Evolutionary conservation across 495 filamentous ascomycete species (phyloP).

Genomic region (Filosporella fistucella): DNA sequence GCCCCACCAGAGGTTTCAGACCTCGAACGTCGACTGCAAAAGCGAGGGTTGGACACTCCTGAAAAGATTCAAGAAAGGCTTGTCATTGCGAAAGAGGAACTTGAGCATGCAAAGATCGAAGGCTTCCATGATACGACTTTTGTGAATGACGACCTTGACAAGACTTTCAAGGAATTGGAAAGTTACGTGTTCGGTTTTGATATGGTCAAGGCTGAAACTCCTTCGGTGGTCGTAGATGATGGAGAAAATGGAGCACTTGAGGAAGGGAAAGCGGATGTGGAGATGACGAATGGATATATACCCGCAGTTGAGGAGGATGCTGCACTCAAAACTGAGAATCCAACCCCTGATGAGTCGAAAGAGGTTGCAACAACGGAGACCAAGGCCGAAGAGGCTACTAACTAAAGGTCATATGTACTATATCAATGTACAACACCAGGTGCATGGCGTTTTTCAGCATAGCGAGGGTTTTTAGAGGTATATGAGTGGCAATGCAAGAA

Average conservation of each 20-base stretch:
- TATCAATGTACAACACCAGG: too few relatives aligned
- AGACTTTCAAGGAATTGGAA: constrained; percentile 44
- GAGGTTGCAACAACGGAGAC: not conserved
- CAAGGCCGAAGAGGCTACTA: not conserved
- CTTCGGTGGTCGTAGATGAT: not conserved
- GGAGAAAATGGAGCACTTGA: constrained; percentile 7
- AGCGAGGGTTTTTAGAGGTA: not conserved
- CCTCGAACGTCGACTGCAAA: constrained; percentile 40
- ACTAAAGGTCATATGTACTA: not conserved
- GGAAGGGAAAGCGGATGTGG: constrained; percentile 6
- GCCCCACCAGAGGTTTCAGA: constrained; percentile 59
- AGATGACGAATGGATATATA: constrained; percentile 4
- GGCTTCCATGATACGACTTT: constrained; percentile 59
- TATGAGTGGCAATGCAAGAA: too few relatives aligned
- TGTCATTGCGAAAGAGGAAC: constrained; percentile 57
- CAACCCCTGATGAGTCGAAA: not conserved
- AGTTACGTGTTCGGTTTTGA: constrained; percentile 20
- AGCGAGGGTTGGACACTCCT: constrained; percentile 54
- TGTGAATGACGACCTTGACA: constrained; percentile 68
- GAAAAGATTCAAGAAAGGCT: constrained; percentile 58
- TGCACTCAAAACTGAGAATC: too few relatives aligned
- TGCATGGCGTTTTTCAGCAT: not conserved
- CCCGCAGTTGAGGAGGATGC: not conserved
- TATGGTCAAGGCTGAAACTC: constrained; percentile 6
- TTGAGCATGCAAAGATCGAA: constrained; percentile 57